Base-by-base conservation (phyloP, 2,329 filamentous ascomycete genomes). In the Aspergillus felis region DNA sequence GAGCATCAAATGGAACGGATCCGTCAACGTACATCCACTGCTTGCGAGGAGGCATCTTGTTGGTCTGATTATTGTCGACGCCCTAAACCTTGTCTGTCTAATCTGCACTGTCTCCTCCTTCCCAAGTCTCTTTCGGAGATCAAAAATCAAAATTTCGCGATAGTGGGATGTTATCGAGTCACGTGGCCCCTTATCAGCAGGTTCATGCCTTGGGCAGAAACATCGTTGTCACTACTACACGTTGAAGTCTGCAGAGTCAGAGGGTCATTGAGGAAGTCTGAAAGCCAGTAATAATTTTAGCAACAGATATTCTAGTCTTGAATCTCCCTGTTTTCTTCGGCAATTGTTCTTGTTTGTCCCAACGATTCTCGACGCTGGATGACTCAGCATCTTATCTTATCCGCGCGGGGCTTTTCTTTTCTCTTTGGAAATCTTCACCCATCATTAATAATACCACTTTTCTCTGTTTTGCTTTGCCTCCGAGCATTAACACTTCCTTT, bases 31-130 rank as follows among this genome's bases (percentile, higher is more conserved):
- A 88, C 86, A 90, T 91, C 84, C 89, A 91, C 79, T 87, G 87
- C 76, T 85, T 86, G 67, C 84, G 85, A 65, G 81, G 83, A 68
- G 88, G 83, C 90, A 93, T 93, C 50, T 81, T 88, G 79, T 3
- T 14, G 22, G 6, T 47, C 22, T 22, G 22, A 22, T 22, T 27
- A 25, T 25, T 22, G 27, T 25, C 44, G 10, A 47, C 9, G 44
- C 9, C 22, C 22, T 25, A 22, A 24, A 14, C 14, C 24, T 6
- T 14, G 10, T 27, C 44, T 6, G 44, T 14, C 14, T 24, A 20
- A 14, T 47, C 10, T 47, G 44, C 44, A 10, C 42, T 20, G 20
- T 10, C 20, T 24, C 7, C 22, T 9, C 27, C 12, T 47, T 8
- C 28, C 53, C 58, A 9, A 8, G 41, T 48, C 58, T 48, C 46